Evolutionary conservation across 2,329 filamentous ascomycete species (phyloP), one percentile per base, ranked within the genome.

Genomic region (Cercospora janseana): DNA sequence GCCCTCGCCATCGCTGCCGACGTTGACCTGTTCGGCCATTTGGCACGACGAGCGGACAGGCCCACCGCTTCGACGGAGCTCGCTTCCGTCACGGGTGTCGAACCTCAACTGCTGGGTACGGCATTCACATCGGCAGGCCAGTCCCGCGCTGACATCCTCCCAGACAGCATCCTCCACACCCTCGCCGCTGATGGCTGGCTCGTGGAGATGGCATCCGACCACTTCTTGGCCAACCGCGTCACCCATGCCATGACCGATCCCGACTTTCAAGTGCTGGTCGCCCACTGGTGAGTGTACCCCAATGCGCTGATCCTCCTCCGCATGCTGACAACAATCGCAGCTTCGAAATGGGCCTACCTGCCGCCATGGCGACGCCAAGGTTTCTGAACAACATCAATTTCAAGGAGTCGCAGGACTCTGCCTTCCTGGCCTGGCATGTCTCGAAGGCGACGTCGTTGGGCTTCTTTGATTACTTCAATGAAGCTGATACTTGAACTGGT

Each of bases 181-280:
- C 43, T 46, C 4, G 43, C 43, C 20, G 29, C 43, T 13, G 43
- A 46, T 37, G 43, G 43, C 31, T 46, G 43, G 43, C 21, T 46
- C 1, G 29, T 23, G 12, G 29, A 46, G n/a, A 16, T 35, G 3
- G 43, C 8, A 4, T 3, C 20, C n/a, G 31, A 37, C 9, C 13
- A 26, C 20, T 46, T 46, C 21, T 29, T 31, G 6, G 43, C 43
- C 6, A 46, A 46, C 43, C 18, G 37, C n/a, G 43, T 46, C 43
- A 46, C 43, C 3, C 31, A 27, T 27, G 43, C 43, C 8, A 46
- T 46, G 43, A 37, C 43, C 7, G 43, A 46, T n/a, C 43, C 43
- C 6, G 43, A 46, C 23, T 37, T 46, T 6, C 43, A 46, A 21
- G 37, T 29, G 10, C 21, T 46, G 6, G 43, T 46, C 4, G 43